A percentile compares a stretch with the other conserved stretches of the same genome.
phyloP scores from a whole-genome alignment of 352 stramenopile genomes.

The Elongisporangium senticosum region DNA sequence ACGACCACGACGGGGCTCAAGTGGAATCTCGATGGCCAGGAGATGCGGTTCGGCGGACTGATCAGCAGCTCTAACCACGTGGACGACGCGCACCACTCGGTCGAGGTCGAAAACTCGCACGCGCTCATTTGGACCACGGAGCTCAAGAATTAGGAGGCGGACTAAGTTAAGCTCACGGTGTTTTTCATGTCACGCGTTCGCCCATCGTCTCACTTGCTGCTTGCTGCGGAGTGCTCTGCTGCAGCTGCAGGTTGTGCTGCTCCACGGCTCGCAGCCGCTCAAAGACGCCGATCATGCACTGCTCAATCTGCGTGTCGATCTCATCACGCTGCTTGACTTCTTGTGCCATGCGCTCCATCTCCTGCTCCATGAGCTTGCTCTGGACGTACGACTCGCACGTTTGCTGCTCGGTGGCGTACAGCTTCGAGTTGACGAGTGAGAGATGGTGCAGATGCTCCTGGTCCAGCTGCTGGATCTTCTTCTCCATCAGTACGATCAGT shows the following conservation, averaged over 20 bases:
- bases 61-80: conserved; percentile 86
- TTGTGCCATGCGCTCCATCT: conserved; percentile 29
- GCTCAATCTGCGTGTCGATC: conserved; percentile 43
- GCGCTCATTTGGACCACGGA: conserved; percentile 88
- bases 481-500: conserved; percentile 36
- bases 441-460: conserved; percentile 28
- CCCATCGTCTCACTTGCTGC: background rate
- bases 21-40: conserved; percentile 75
- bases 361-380: conserved; percentile 34
- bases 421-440: conserved; percentile 37
- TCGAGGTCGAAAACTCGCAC: conserved; percentile 66
- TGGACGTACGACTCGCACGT: conserved; percentile 49
- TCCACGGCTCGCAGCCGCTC: conserved; percentile 47
- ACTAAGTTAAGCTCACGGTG: conserved; percentile 4
- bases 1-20: conserved; percentile 88
- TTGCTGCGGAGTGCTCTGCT: conserved; percentile 11
- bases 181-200: background rate
- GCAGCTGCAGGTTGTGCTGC: conserved; percentile 38
- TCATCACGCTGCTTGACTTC: conserved; percentile 43
- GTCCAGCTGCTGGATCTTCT: conserved; percentile 32
- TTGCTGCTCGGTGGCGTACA: conserved; percentile 50
- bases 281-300: conserved; percentile 51
- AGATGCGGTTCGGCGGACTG: conserved; percentile 71
- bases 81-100: conserved; percentile 27
- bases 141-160: conserved; percentile 48